Evolutionary conservation across 345 rosid species (phyloP), one percentile per base, ranked within the genome.

Genomic region (Citrus hindsii): DNA sequence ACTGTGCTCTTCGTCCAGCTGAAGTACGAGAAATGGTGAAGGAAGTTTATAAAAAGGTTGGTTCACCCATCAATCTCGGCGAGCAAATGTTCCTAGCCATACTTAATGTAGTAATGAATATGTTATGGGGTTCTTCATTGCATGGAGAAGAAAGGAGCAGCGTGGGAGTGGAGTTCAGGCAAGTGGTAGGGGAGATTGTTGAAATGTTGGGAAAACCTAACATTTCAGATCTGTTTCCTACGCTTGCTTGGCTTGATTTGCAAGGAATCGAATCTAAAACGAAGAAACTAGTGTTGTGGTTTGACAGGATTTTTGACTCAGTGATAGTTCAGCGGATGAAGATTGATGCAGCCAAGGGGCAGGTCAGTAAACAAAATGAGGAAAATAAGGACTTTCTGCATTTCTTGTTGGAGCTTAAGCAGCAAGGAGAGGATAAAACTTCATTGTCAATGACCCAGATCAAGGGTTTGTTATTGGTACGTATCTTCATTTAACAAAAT

Each of bases 191-290:
- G 1, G 88, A 77, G 51, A 67, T 83, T 38, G 67, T 83, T 9
- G 86, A 58, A 2, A 58, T 88, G 53, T n/a, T 82, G 42, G 92
- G 89, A 65, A 72, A 58, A 67, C 90, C 88, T 9, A 90, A 88
- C 21, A 37, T 89, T 51, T 89, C 91, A 1, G 95, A 91, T 46
- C 69, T 91, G 35, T 84, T 87, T 53, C 92, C 91, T 0, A n/a
- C 61, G 1, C 74, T 88, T 58, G 85, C 86, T 0, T 75, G 86
- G 68, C 90, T 91, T 19, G 90, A 90, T 79, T 81, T 87, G n/a
- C 93, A 91, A 19, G 92, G 93, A 7, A 74, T 90, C 72, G 77
- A 76, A 81, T 85, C 51, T 58, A 75, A 78, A 30, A 80, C 76
- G 56, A 77, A 76, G 69, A 78, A 64, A 24, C 72, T 83, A 16